Percentiles rank a stretch among this genome's conserved stretches.
These are phyloP conservation scores for Lactifluus hygrophoroides DNA, from an alignment of 768 basidiomycete genomes.

Conservation along the genomic window DNA sequence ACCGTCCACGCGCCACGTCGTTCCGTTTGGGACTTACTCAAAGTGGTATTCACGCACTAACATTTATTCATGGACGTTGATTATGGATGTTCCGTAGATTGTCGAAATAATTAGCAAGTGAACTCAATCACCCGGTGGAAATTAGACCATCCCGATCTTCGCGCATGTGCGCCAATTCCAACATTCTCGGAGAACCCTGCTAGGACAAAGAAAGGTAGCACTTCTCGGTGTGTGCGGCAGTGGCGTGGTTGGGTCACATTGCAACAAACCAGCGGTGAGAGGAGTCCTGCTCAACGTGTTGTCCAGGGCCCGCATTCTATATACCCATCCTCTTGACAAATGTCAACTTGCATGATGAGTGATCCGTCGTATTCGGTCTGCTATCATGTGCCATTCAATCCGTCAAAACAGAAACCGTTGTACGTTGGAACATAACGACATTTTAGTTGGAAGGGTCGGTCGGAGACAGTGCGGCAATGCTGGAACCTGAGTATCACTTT, in stretches of 20 bases:
- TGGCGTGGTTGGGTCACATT: too few species aligned
- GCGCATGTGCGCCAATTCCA: background rate
- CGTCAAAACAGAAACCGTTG: background rate
- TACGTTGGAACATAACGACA: background rate
- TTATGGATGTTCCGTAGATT: too few species aligned
- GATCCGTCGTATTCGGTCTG: conserved; percentile 1
- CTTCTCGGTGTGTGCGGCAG: background rate
- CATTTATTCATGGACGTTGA: too few species aligned
- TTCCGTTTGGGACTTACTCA: background rate
- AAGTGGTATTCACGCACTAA: background rate
- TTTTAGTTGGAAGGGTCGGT: too few species aligned
- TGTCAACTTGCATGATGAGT: background rate
- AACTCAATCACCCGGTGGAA: background rate
- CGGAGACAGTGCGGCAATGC: too few species aligned
- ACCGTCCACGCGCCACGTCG: background rate
- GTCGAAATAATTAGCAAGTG: background rate
- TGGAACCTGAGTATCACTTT: too few species aligned
- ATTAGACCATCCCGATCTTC: conserved; percentile 3
- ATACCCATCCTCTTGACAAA: too few species aligned
- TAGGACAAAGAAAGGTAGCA: background rate
- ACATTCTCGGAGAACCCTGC: background rate
- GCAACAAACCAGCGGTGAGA: too few species aligned
- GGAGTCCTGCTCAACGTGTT: too few species aligned
- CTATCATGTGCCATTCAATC: background rate
- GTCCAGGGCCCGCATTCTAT: too few species aligned